Conservation (phyloP, 805 yeast species). For the Candida ulmi region DNA sequence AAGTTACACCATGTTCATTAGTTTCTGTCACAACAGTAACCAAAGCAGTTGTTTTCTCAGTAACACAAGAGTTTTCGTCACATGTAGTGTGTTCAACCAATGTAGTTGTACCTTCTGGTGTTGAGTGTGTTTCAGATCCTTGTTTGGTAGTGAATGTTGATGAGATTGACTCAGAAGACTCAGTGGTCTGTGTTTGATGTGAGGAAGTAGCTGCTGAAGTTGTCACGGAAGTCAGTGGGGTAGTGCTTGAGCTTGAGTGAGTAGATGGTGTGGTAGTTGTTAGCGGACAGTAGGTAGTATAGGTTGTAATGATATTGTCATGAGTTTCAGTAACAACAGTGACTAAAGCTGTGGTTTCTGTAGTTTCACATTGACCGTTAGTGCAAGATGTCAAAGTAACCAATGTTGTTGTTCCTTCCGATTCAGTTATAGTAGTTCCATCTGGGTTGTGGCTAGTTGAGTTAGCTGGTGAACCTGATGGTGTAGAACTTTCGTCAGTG, state of each 20-base stretch:
- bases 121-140: too few relatives aligned
- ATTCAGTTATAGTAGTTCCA: too few relatives aligned
- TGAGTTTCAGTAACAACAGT: constrained; percentile 26
- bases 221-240: too few relatives aligned
- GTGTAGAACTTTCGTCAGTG: too few relatives aligned
- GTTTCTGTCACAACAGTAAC: constrained; percentile 28
- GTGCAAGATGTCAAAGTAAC: constrained; percentile 19
- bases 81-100: constrained; percentile 18
- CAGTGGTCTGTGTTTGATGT: too few relatives aligned
- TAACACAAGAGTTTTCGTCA: constrained; percentile 24
- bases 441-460: too few relatives aligned
- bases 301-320: constrained; percentile 28
- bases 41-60: constrained; percentile 18
- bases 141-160: too few relatives aligned
- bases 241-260: too few relatives aligned
- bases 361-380: constrained; percentile 24
- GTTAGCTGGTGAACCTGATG: too few relatives aligned
- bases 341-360: constrained; percentile 19
- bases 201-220: too few relatives aligned
- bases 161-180: too few relatives aligned
- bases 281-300: constrained; percentile 37
- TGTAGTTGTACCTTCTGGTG: constrained; percentile 11
- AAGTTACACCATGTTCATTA: constrained; percentile 24
- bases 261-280: too few relatives aligned
- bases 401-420: constrained; percentile 12